Base-by-base conservation (phyloP, 441 rosid genomes). In the Lepidium campestre region DNA sequence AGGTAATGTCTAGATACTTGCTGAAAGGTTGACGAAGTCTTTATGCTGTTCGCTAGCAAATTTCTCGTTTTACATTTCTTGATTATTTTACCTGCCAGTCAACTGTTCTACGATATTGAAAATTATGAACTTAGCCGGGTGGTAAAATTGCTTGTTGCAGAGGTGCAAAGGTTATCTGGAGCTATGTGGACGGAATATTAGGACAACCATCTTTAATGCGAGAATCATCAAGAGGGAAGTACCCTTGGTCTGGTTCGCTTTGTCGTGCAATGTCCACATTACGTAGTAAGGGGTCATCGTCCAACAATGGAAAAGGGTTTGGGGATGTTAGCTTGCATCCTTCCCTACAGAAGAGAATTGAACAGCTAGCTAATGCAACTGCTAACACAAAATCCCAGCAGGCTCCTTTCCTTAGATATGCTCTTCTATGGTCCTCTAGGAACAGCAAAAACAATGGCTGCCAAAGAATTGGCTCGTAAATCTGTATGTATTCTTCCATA, bases 371-470 rank as follows among this genome's bases (percentile, higher is more conserved):
- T 53, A 78, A 77, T 71, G 96, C 99, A 41, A 94, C 99, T 31
- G 96, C 99, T 37, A 94, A 94, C 78, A 94, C 99, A 12, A 94
- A 93, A 79, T 71, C 86, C 36, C 96, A 94, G 75, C 86, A 85
- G 62, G 99, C 99, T 20, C 99, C 99, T 27, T 94, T 86, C 71
- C 77, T n/a, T 97, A 32, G 91, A 94, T 66, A 84, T 93, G 93
- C 91, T 91, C 54, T 89, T 93, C 79, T 87, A 91, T 46, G 99
- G 99, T 22, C 99, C 99, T 68, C 99, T 97, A 59, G 99, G 99
- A 77, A 94, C 99, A 7, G 99, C 97, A 54, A 94, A 94, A 81
- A 91, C 99, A 46, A 94, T 94, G 99, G 97, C 91, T 62, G 99
- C 99, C 42, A 84, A 97, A 73, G 96, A 94, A 74, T 67, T 91